Evolutionary conservation across 2,329 filamentous ascomycete genomes (phyloP).

Genomic region (Passalora sequoiae): DNA sequence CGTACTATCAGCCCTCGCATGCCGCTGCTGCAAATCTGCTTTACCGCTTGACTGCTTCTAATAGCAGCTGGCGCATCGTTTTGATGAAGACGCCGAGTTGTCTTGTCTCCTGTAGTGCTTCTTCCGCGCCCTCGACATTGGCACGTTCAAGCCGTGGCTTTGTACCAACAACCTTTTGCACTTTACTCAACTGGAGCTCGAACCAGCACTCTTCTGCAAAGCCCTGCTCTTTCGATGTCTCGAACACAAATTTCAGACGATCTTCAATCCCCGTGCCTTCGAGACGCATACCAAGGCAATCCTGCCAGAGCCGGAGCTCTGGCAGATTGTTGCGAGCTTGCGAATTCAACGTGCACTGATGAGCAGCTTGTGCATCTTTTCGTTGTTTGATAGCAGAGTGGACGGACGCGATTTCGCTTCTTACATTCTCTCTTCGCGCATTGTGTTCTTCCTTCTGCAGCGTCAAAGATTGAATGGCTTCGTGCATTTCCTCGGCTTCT

Average conservation of each 20-base stretch:
- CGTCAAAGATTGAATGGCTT: constrained; percentile 53
- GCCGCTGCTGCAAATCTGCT: no score
- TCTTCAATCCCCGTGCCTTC: constrained; percentile 72
- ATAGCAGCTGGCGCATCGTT: constrained; percentile 75
- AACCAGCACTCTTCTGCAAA: constrained; percentile 92
- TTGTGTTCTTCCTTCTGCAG: constrained; percentile 53
- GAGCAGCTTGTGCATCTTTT: constrained; percentile 65
- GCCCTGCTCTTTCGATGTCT: constrained; percentile 77
- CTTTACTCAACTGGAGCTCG: constrained; percentile 75
- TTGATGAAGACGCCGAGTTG: constrained; percentile 69
- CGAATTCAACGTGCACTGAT: constrained; percentile 69
- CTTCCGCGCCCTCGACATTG: constrained; percentile 69
- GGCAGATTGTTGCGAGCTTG: constrained; percentile 87
- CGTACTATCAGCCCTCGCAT: no score
- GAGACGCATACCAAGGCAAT: constrained; percentile 79
- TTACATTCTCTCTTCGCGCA: constrained; percentile 52
- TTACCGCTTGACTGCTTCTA: constrained; percentile 41
- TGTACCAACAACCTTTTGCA: constrained; percentile 79
- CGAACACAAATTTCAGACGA: constrained; percentile 83
- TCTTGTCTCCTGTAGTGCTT: constrained; percentile 73
- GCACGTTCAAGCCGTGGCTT: constrained; percentile 77
- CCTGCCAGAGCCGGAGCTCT: constrained; percentile 94
- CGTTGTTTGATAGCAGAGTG: constrained; percentile 65
- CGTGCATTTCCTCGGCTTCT: constrained; percentile 63
- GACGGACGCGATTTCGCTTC: constrained; percentile 56